Percentiles rank a stretch among this genome's conserved stretches.
These are phyloP conservation scores for Aspergillus carlsbadensis DNA, from an alignment of 495 filamentous ascomycete genomes.

Conservation along the genomic window DNA sequence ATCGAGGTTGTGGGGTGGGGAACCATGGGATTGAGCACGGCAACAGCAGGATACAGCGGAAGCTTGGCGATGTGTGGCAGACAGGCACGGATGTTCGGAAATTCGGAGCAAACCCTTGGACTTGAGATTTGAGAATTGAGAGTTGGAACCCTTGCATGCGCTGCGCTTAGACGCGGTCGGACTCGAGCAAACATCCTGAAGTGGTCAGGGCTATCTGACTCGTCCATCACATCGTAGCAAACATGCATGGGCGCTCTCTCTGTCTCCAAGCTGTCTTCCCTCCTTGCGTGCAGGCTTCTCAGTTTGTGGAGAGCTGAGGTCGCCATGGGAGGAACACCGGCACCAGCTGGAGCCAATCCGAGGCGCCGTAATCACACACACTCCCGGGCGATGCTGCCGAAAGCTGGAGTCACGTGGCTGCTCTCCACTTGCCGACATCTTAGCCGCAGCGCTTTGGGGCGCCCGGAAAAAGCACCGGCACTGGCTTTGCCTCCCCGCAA, in stretches of 20 bases:
- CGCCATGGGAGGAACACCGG: slow-evolving; percentile 9
- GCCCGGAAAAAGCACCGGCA: slow-evolving; percentile 31
- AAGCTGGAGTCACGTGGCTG: slow-evolving; percentile 22
- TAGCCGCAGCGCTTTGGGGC: slow-evolving; percentile 22
- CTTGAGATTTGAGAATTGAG: background rate
- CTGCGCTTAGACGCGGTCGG: too few species aligned
- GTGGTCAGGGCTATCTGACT: too few species aligned
- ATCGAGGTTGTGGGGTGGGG: background rate
- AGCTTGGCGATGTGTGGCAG: background rate
- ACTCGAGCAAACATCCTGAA: too few species aligned
- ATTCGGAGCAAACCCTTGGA: too few species aligned
- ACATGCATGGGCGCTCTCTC: too few species aligned
- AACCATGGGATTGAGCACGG: slow-evolving; percentile 2
- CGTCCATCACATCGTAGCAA: too few species aligned
- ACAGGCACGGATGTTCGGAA: background rate
- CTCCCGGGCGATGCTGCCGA: slow-evolving; percentile 35
- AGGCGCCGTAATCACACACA: slow-evolving; percentile 3
- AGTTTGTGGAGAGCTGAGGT: too few species aligned
- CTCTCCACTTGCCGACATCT: slow-evolving; percentile 36
- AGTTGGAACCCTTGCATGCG: too few species aligned
- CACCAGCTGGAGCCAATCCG: slow-evolving; percentile 10
- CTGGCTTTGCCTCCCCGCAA: slow-evolving; percentile 21
- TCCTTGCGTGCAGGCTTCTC: too few species aligned
- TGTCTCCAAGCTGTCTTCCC: too few species aligned
- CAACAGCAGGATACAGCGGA: background rate